Conservation (phyloP, 495 filamentous ascomycete species). For the Aspergillus olivimuriae region DNA sequence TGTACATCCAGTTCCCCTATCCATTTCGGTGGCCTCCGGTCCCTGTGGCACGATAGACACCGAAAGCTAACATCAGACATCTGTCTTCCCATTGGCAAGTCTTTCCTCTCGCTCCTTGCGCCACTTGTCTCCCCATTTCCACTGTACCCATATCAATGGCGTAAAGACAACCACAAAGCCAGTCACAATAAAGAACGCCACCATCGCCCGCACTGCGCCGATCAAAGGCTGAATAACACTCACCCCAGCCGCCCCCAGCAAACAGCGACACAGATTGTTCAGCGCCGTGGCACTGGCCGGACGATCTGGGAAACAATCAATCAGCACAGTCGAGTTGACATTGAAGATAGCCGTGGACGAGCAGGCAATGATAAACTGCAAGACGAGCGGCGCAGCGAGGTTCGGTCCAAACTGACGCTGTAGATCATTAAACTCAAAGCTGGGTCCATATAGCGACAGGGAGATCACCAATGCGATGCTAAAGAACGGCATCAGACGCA, state of each 20-base stretch:
- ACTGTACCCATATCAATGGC: conserved; percentile 31
- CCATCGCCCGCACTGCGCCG: conserved; percentile 50
- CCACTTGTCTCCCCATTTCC: conserved; percentile 43
- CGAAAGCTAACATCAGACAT: too few species aligned
- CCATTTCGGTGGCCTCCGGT: too few species aligned
- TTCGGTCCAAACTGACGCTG: conserved; percentile 19
- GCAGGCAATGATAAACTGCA: conserved; percentile 48
- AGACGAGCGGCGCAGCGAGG: conserved; percentile 48
- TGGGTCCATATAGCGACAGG: conserved; percentile 15
- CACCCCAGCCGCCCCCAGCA: conserved; percentile 60
- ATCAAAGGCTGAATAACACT: conserved; percentile 59
- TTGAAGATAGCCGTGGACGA: conserved; percentile 43
- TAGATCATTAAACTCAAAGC: conserved; percentile 16
- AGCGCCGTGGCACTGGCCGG: conserved; percentile 64
- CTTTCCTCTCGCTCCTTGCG: conserved; percentile 23
- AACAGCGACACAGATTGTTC: conserved; percentile 64
- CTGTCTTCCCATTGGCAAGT: too few species aligned
- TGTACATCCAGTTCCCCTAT: too few species aligned
- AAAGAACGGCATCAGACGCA: conserved; percentile 15
- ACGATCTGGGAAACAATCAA: conserved; percentile 57
- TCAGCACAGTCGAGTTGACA: conserved; percentile 53
- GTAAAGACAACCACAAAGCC: conserved; percentile 32
- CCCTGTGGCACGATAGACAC: too few species aligned
- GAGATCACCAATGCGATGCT: conserved; percentile 9
- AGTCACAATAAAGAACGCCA: conserved; percentile 56